A percentile compares a stretch with the other conserved stretches of the same genome.
Conservation (phyloP, 2,329 filamentous ascomycete species). For the Diaporthe helianthi region DNA sequence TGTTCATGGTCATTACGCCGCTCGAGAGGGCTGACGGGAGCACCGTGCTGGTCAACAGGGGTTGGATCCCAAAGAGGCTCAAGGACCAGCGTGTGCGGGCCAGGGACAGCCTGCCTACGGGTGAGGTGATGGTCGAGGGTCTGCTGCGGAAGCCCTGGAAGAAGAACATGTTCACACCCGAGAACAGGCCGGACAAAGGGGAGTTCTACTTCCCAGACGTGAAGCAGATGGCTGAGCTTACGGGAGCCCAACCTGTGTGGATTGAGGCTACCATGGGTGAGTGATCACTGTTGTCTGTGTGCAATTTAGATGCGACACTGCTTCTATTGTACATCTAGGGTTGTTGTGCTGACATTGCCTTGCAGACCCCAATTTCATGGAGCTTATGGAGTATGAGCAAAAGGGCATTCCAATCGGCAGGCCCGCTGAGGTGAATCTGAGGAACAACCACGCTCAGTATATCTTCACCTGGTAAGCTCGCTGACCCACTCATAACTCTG, state of each 20-base stretch:
- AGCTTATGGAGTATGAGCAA: slow-evolving; percentile 75
- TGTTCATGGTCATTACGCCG: slow-evolving; percentile 90
- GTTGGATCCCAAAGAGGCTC: slow-evolving; percentile 86
- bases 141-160: slow-evolving; percentile 89
- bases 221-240: slow-evolving; percentile 83
- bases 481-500: background rate
- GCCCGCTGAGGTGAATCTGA: slow-evolving; percentile 86
- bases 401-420: slow-evolving; percentile 91
- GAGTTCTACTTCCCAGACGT: slow-evolving; percentile 98
- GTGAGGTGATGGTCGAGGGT: slow-evolving; percentile 81
- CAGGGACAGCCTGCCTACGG: slow-evolving; percentile 69
- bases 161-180: slow-evolving; percentile 97
- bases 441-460: slow-evolving; percentile 97
- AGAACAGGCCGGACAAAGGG: slow-evolving; percentile 81
- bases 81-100: slow-evolving; percentile 69
- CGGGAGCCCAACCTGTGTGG: slow-evolving; percentile 89
- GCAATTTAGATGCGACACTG: background rate
- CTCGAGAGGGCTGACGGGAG: slow-evolving; percentile 71
- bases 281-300: slow-evolving; percentile 37
- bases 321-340: slow-evolving; percentile 29
- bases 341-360: slow-evolving; percentile 33
- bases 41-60: slow-evolving; percentile 86
- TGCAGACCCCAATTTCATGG: slow-evolving; percentile 78
- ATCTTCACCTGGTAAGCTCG: slow-evolving; percentile 92
- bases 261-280: slow-evolving; percentile 94